Conservation (phyloP, 495 filamentous ascomycete genomes). For the Penicillium dipodomyicola region DNA sequence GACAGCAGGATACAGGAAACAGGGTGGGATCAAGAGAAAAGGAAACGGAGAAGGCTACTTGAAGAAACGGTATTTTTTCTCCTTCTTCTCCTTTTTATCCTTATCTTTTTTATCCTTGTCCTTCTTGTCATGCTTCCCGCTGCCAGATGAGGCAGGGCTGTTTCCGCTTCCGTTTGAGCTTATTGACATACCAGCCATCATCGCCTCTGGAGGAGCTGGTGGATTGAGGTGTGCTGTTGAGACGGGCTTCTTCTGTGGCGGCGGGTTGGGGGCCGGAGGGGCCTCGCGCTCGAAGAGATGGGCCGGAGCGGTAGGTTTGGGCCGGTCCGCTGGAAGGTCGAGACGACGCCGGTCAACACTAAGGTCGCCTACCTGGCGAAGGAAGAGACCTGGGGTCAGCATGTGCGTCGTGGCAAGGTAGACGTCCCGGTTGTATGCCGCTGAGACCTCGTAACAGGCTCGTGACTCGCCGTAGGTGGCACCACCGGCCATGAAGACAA, state of each 20-base stretch:
- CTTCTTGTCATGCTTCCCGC: conserved; percentile 32
- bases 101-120: conserved; percentile 50
- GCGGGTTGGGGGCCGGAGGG: conserved; percentile 42
- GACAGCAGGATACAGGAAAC: conserved; percentile 13
- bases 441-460: conserved; percentile 82
- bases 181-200: conserved; percentile 59
- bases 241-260: conserved; percentile 35
- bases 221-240: conserved; percentile 28
- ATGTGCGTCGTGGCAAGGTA: conserved; percentile 91
- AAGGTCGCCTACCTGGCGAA: conserved; percentile 78
- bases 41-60: conserved; percentile 37
- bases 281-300: conserved; percentile 82
- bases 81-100: conserved; percentile 60
- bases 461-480: conserved; percentile 89
- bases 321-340: conserved; percentile 76
- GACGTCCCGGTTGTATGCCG: conserved; percentile 69
- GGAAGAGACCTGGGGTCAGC: conserved; percentile 74
- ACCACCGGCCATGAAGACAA: conserved; percentile 95
- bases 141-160: conserved; percentile 28
- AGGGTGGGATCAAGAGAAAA: background rate
- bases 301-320: conserved; percentile 74
- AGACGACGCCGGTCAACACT: conserved; percentile 69
- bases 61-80: conserved; percentile 80
- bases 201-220: conserved; percentile 52
- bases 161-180: conserved; percentile 39